A percentile compares a stretch with the other conserved stretches of the same genome.
Conservation (phyloP, 2,329 filamentous ascomycete genomes). For the Cladosporium sp. region DNA sequence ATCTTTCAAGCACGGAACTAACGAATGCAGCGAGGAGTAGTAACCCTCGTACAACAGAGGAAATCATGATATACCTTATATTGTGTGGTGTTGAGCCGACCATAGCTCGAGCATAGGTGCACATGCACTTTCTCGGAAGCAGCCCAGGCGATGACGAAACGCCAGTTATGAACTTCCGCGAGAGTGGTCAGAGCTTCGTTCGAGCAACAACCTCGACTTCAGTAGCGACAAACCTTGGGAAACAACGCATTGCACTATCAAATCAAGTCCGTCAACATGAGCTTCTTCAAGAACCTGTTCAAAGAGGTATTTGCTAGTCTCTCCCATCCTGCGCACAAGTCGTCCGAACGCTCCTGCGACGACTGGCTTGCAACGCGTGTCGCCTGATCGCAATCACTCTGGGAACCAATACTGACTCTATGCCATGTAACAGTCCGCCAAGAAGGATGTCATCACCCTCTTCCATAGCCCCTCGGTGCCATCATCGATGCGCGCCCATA, state of each 20-base stretch:
- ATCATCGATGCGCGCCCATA: conserved; percentile 68
- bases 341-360: neutral
- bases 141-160: too few relatives aligned
- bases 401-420: neutral
- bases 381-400: neutral
- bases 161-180: neutral
- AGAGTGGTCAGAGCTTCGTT: neutral
- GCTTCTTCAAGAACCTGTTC: conserved; percentile 45
- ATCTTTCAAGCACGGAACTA: too few relatives aligned
- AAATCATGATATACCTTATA: too few relatives aligned
- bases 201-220: neutral
- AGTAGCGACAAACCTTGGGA: neutral
- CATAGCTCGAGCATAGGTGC: too few relatives aligned
- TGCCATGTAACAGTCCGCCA: neutral
- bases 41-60: too few relatives aligned
- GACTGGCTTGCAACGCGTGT: neutral
- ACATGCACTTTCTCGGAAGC: too few relatives aligned
- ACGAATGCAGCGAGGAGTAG: too few relatives aligned
- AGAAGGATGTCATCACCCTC: conserved; percentile 83
- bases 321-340: neutral
- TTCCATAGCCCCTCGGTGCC: conserved; percentile 81
- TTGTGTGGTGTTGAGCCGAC: too few relatives aligned
- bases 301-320: conserved; percentile 37
- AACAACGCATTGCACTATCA: neutral
- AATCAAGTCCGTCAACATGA: conserved; percentile 25